Evolutionary conservation across 257 asterid genomes (phyloP).

Genomic region (Scutellaria barbata): DNA sequence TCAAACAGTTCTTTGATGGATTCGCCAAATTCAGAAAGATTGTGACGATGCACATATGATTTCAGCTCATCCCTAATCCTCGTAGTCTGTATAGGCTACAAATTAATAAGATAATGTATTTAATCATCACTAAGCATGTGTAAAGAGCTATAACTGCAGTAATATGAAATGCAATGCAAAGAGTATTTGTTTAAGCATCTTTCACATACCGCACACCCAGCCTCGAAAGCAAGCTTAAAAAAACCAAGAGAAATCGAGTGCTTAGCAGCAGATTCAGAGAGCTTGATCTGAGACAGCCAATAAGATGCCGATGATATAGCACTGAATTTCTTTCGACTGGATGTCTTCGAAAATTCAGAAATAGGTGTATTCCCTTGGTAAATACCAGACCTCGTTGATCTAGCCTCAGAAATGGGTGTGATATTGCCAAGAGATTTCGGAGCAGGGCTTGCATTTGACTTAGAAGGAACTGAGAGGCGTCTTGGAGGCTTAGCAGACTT

Average conservation of each 20-base stretch:
- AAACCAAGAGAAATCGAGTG: slow-evolving; percentile 86
- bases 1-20: slow-evolving; percentile 64
- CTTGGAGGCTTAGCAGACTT: slow-evolving; percentile 86
- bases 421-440: slow-evolving; percentile 58
- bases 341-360: slow-evolving; percentile 64
- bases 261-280: slow-evolving; percentile 79
- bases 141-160: no score
- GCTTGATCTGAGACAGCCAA: slow-evolving; percentile 85
- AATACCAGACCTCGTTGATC: slow-evolving; percentile 51
- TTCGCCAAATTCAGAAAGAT: slow-evolving; percentile 60
- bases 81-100: slow-evolving; percentile 78
- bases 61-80: slow-evolving; percentile 76
- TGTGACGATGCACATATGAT: slow-evolving; percentile 59
- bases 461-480: slow-evolving; percentile 79
- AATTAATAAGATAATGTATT: not conserved
- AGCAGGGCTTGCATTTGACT: slow-evolving; percentile 66
- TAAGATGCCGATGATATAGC: slow-evolving; percentile 76
- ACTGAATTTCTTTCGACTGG: slow-evolving; percentile 60
- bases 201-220: slow-evolving; percentile 78
- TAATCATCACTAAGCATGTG: not conserved
- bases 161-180: not conserved
- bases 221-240: slow-evolving; percentile 85
- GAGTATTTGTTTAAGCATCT: not conserved
- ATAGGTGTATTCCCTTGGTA: slow-evolving; percentile 62
- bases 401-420: slow-evolving; percentile 83